phyloP scores from a whole-genome alignment of 371 early-diverging fungal genomes.

The Apophysomyces ossiformis region DNA sequence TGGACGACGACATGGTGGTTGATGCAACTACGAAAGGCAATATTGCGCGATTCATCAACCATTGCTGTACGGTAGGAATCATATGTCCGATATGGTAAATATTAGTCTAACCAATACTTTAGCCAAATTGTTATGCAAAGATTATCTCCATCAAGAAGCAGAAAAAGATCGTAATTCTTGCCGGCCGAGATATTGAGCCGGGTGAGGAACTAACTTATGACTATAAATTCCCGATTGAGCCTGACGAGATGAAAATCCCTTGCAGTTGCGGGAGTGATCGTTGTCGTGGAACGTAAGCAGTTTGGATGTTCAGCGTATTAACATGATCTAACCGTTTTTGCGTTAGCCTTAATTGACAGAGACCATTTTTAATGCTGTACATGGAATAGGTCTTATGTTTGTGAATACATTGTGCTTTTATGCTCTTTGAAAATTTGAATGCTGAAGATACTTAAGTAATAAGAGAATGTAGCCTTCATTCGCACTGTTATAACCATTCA shows the following conservation, averaged over 20 bases:
- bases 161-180: constrained; percentile 86
- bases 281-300: constrained; percentile 69
- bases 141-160: constrained; percentile 78
- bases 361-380: too few species aligned
- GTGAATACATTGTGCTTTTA: too few species aligned
- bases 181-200: constrained; percentile 78
- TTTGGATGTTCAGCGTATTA: neutral
- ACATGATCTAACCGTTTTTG: neutral
- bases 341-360: neutral
- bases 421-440: too few species aligned
- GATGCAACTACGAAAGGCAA: constrained; percentile 97
- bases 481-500: too few species aligned
- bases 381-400: too few species aligned
- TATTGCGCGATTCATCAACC: constrained; percentile 96
- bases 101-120: constrained; percentile 7
- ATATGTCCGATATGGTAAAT: neutral
- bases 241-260: constrained; percentile 75
- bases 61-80: constrained; percentile 82
- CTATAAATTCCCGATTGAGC: constrained; percentile 94
- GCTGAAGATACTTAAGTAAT: too few species aligned
- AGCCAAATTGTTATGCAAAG: constrained; percentile 94
- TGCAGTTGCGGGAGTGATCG: constrained; percentile 84
- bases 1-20: constrained; percentile 91
- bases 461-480: too few species aligned
- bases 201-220: constrained; percentile 97